These are phyloP conservation scores for Oxyria digyna DNA, from an alignment of 148 eudicot species.

Conservation along the genomic window DNA sequence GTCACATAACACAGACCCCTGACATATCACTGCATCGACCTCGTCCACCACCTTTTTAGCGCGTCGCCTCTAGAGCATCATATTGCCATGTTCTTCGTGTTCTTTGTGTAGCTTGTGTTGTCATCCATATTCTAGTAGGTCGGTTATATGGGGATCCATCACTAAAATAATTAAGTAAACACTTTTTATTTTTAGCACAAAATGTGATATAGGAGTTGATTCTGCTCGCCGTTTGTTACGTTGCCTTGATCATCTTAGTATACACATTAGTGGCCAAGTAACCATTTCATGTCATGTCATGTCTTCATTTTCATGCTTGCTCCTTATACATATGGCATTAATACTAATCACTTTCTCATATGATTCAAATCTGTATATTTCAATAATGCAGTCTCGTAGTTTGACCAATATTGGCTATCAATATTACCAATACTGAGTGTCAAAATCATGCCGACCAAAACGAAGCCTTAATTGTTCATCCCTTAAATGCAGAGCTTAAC, in stretches of 20 bases:
- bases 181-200: no score
- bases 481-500: not conserved
- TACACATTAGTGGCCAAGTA: not conserved
- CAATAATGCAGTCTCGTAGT: not conserved
- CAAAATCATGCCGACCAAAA: slow-evolving; percentile 1
- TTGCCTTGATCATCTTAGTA: not conserved
- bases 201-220: no score
- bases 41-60: no score
- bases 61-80: no score
- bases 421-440: not conserved
- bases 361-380: not conserved
- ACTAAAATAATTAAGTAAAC: no score
- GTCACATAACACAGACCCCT: no score
- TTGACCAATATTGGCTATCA: not conserved
- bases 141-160: no score
- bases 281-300: not conserved
- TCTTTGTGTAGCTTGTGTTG: no score
- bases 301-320: not conserved
- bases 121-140: no score
- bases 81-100: no score
- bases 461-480: not conserved
- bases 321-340: not conserved
- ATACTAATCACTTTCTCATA: not conserved
- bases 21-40: no score
- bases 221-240: not conserved